Base-by-base conservation (phyloP, 345 rosid species). In the Turritis glabra region DNA sequence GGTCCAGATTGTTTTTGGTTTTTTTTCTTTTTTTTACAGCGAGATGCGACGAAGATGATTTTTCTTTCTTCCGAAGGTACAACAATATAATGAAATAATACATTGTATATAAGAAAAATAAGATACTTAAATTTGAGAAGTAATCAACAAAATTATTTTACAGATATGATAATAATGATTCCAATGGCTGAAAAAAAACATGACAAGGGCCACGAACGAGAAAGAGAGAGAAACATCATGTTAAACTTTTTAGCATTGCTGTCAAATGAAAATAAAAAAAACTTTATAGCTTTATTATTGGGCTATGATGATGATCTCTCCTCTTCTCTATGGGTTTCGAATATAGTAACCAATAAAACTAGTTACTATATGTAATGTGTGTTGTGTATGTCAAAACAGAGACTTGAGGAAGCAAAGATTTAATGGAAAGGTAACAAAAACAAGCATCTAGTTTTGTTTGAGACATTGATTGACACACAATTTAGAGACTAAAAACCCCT, bases 191-290 rank as follows among this genome's bases (percentile, higher is more conserved):
- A 62, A 40, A 73, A 41, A 37, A 73, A 52, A 40, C 54, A 73
- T 40, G 1, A 73, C 12, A 44, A 52, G 77, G 70, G 43, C 62
- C 77, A 73, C 71, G 48, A 63, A 47, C 44, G n/a, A n/a, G n/a
- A n/a, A n/a, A n/a, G n/a, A 32, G 69, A 61, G 17, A 61, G 68
- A 53, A 40, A 53, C 40, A 53, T 65, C 22, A 73, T 63, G n/a
- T 23, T 7, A 29, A 55, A 30, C 43, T 61, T 71, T 50, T 26
- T 19, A 14, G 50, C 23, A 55, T 43, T 69, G 64, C 64, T 69
- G 74, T 69, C 64, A 43, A 8, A 56, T 7, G 25, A 18, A 67
- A 22, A 25, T 54, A 54, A 17, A 15, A 37, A 26, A 15, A 37
- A 26, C 11, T 69, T 64, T 69, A 29, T 26, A 10, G 14, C 61